These are phyloP conservation scores for Helotiales sp. DNA, from an alignment of 2,329 filamentous ascomycete genomes.

Conservation along the genomic window DNA sequence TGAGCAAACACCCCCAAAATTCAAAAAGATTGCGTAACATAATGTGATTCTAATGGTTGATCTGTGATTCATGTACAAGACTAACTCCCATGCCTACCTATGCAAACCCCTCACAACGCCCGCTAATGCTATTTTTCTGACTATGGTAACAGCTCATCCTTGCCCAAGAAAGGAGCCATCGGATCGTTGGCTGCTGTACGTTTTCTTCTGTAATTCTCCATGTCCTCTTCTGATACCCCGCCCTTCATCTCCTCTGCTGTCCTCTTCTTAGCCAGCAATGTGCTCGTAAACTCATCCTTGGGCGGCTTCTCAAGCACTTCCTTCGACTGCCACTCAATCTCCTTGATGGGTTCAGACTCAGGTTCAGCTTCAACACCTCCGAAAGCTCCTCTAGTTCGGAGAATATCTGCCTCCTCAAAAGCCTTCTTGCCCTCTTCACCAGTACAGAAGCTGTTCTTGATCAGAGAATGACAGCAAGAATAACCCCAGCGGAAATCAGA, in stretches of 20 bases:
- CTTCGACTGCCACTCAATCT: slow-evolving; percentile 36
- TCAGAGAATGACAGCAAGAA: slow-evolving; percentile 87
- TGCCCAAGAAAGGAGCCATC: slow-evolving; percentile 81
- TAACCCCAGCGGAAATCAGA: slow-evolving; percentile 94
- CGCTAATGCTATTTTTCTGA: slow-evolving; percentile 19
- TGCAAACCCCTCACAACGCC: slow-evolving; percentile 24
- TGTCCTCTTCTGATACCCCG: slow-evolving; percentile 79
- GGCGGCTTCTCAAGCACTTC: slow-evolving; percentile 44
- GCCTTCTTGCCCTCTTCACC: slow-evolving; percentile 85
- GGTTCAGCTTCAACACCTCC: slow-evolving; percentile 40
- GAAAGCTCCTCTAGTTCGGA: slow-evolving; percentile 53
- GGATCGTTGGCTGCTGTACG: slow-evolving; percentile 78
- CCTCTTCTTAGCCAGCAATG: slow-evolving; percentile 64
- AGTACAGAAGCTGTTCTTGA: slow-evolving; percentile 98
- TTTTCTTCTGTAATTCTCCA: slow-evolving; percentile 84
- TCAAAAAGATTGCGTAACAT: neutral
- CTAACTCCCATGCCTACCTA: slow-evolving; percentile 14
- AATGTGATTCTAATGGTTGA: slow-evolving; percentile 1
- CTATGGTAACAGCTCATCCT: slow-evolving; percentile 65
- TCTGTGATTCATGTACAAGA: neutral
- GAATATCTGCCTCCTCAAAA: slow-evolving; percentile 75
- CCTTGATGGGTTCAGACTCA: slow-evolving; percentile 34
- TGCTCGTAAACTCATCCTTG: slow-evolving; percentile 35
- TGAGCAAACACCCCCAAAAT: slow-evolving; percentile 7
- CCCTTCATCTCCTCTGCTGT: slow-evolving; percentile 79